Evolutionary conservation across 495 filamentous ascomycete species (phyloP), one percentile per base, ranked within the genome.

Genomic region (Aspergillus kassunensis): DNA sequence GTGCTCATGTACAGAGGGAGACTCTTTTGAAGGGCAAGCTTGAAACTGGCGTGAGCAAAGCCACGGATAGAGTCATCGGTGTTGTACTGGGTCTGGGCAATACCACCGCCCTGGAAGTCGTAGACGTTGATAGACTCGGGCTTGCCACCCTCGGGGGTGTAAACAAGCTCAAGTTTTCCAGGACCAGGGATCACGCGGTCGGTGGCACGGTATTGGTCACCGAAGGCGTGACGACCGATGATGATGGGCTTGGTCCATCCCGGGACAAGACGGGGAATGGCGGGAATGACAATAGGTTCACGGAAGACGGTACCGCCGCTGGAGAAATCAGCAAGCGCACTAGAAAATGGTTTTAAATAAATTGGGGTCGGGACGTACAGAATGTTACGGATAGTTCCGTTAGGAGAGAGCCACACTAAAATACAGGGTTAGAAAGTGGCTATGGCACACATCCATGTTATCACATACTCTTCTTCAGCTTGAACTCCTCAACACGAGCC

Each of bases 171-270:
- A 48, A 98, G 80, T 56, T 87, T 95, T 56, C 93, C 93, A 34
- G 85, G 82, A 27, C 88, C 88, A 29, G 81, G 77, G 56, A 86
- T 82, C 24, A 97, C 88, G 50, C 80, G 70, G 77, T 98, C 93
- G 68, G 91, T 91, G 51, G 93, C 93, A 46, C 91, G 86, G 80
- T 98, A 98, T 77, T 98, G 93, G 74, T 98, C 93, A 60, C 93
- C 93, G 68, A 96, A 96, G 53, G 93, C 93, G 76, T 98, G 93
- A 73, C 93, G 90, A 50, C 93, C 93, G 61, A 98, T 97, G 65
- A 97, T 92, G 71, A 98, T 98, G 64, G 93, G 88, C 72, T 95
- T 88, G 79, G 90, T 95, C 93, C 93, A 98, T 61, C 91, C 91
- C 12, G 90, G 89, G 19, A 98, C 89, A 37, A 98, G 81, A 59